phyloP scores from a whole-genome alignment of 106 monocot species.

The Dendrobium officinale region DNA sequence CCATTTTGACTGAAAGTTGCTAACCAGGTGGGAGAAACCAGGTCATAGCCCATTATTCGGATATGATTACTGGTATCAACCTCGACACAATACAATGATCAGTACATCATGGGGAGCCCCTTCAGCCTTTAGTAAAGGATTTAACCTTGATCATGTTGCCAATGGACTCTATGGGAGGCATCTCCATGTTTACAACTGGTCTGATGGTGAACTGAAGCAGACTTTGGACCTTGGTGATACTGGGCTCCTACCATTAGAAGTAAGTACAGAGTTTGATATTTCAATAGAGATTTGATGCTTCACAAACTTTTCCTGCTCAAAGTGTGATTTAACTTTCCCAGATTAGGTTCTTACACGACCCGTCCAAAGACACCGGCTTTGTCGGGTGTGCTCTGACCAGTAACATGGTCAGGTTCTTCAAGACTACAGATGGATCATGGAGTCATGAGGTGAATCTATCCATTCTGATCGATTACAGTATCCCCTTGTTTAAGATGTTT shows the following conservation, averaged over 20 bases:
- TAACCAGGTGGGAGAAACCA: conserved; percentile 88
- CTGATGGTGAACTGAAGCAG: conserved; percentile 91
- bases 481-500: background rate
- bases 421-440: conserved; percentile 72
- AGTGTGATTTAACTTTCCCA: conserved; percentile 16
- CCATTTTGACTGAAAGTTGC: background rate
- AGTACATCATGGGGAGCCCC: conserved; percentile 98
- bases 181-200: conserved; percentile 83
- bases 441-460: conserved; percentile 59
- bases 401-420: conserved; percentile 95
- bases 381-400: conserved; percentile 83
- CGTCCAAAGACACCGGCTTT: conserved; percentile 80
- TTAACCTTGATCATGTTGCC: conserved; percentile 69
- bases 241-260: conserved; percentile 91
- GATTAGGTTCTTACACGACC: conserved; percentile 90
- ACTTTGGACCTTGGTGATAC: conserved; percentile 74
- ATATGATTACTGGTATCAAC: conserved; percentile 99
- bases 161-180: conserved; percentile 90
- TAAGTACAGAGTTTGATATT: conserved; percentile 13
- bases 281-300: background rate
- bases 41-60: conserved; percentile 87
- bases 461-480: background rate
- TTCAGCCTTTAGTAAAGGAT: conserved; percentile 72
- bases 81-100: conserved; percentile 92
- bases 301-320: background rate